Evolutionary conservation across 768 basidiomycete species (phyloP).

Genomic region (Chalciporus piperatus): DNA sequence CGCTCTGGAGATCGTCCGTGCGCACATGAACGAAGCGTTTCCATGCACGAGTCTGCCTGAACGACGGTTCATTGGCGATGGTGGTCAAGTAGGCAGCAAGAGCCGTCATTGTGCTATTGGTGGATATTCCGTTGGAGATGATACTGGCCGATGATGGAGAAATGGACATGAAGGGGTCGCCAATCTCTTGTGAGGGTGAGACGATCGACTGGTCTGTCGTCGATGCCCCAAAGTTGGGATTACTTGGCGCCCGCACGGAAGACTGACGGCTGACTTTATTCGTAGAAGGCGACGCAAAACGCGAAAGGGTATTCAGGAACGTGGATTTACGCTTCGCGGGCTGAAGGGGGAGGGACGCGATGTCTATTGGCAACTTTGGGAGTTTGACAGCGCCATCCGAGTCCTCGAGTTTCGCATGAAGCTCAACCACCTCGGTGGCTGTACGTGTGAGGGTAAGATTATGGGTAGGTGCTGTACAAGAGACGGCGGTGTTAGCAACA

Average conservation of each 20-base stretch:
- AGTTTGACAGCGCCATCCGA: conserved; percentile 53
- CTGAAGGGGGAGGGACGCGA: conserved; percentile 47
- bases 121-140: conserved; percentile 20
- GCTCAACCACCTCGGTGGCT: conserved; percentile 71
- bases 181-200: conserved; percentile 54
- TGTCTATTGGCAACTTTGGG: conserved; percentile 61
- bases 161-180: conserved; percentile 59
- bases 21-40: conserved; percentile 83
- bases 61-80: conserved; percentile 60
- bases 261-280: conserved; percentile 47
- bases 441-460: conserved; percentile 84
- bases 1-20: conserved; percentile 85
- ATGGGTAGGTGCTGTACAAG: conserved; percentile 73
- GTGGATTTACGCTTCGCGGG: conserved; percentile 74
- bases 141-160: conserved; percentile 28
- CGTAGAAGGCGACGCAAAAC: conserved; percentile 70
- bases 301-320: conserved; percentile 83
- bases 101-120: conserved; percentile 56
- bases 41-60: conserved; percentile 73
- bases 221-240: conserved; percentile 32
- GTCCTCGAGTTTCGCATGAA: conserved; percentile 78
- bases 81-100: conserved; percentile 81
- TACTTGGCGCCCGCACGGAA: conserved; percentile 33
- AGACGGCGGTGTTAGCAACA: conserved; percentile 30
- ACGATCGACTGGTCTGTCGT: conserved; percentile 36